Evolutionary conservation across 2,329 filamentous ascomycete genomes (phyloP).

Genomic region (Pseudogymnoascus sp.): DNA sequence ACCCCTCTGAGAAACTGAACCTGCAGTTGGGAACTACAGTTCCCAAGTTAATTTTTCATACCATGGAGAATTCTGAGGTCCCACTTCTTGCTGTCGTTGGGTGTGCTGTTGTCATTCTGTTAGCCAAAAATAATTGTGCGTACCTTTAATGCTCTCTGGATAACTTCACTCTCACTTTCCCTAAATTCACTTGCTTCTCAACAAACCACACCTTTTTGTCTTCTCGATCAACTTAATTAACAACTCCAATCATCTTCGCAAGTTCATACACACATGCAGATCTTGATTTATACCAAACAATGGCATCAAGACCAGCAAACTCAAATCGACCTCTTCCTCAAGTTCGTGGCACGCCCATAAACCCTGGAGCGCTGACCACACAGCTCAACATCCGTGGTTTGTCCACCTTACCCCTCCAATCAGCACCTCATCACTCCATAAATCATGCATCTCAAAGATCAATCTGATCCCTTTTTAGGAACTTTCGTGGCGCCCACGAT

Average conservation of each 20-base stretch:
- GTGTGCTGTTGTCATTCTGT: not conserved
- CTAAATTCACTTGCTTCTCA: not conserved
- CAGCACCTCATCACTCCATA: not conserved
- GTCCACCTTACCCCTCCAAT: not conserved
- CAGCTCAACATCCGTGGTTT: not conserved
- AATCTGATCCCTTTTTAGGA: not conserved
- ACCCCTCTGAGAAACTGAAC: not conserved
- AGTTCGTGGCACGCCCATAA: not conserved
- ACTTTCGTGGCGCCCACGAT: not conserved
- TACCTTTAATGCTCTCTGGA: not conserved
- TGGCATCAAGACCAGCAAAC: not conserved
- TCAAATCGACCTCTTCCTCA: conserved; percentile 3
- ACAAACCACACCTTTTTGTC: not conserved
- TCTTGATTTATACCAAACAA: not conserved
- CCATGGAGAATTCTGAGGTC: not conserved
- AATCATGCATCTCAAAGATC: not conserved
- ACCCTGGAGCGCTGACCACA: not conserved
- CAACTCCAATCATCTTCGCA: not conserved
- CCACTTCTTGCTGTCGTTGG: not conserved
- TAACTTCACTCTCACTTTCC: not conserved
- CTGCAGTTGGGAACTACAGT: not conserved
- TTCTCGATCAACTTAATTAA: not conserved
- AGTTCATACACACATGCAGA: not conserved
- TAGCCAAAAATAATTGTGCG: not conserved
- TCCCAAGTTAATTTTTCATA: not conserved